Evolutionary conservation across 306 rosid genomes (phyloP).

Genomic region (Trichosanthes truncata): DNA sequence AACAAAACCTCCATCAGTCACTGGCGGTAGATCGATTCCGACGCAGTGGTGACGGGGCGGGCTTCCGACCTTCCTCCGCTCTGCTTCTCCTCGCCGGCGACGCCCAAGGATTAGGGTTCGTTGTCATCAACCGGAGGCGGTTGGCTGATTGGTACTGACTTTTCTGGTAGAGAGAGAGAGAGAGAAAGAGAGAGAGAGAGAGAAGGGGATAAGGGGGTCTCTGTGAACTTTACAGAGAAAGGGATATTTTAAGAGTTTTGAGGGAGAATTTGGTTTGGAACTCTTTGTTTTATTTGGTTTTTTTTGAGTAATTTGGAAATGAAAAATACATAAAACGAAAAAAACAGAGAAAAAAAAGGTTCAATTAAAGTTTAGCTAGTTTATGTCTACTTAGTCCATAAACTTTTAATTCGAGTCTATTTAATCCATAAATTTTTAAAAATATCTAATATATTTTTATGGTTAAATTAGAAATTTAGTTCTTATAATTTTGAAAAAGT

Average conservation of each 20-base stretch:
- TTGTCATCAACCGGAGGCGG: constrained; percentile 13
- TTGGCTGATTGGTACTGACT: constrained; percentile 6
- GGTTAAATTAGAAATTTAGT: too few relatives aligned
- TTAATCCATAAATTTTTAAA: too few relatives aligned
- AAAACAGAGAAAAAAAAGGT: too few relatives aligned
- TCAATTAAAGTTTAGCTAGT: too few relatives aligned
- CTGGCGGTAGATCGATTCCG: background rate
- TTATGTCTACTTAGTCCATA: too few relatives aligned
- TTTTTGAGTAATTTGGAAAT: background rate
- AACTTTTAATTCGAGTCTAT: too few relatives aligned
- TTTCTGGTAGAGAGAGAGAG: background rate
- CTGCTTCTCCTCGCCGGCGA: background rate
- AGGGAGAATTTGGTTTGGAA: background rate
- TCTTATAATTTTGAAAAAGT: too few relatives aligned
- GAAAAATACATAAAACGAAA: background rate
- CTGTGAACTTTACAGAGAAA: constrained; percentile 5
- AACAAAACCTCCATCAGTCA: constrained; percentile 11
- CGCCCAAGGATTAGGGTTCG: background rate
- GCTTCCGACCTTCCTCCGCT: background rate
- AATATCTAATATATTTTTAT: too few relatives aligned
- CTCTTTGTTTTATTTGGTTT: background rate
- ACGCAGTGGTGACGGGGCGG: background rate
- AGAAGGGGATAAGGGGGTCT: background rate
- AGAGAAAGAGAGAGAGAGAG: background rate
- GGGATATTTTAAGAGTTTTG: constrained; percentile 3